Evolutionary conservation across 1,284 basidiomycete species (phyloP), one percentile per base, ranked within the genome.

Genomic region (Ceratobasidium sp.): DNA sequence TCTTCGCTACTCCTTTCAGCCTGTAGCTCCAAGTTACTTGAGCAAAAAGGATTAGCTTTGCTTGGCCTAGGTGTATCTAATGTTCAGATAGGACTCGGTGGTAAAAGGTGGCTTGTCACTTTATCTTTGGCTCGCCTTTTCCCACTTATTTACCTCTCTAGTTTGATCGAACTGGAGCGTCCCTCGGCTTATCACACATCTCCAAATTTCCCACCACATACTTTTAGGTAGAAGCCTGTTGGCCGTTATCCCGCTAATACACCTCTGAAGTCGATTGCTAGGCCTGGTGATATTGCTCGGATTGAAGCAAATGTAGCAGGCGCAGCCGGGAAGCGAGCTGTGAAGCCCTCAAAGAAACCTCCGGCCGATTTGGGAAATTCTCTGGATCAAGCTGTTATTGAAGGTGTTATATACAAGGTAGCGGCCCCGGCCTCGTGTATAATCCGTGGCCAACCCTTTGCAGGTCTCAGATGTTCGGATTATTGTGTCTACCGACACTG

Each of bases 361-460:
- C 80, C 82, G 6, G 82, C 84, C 79, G 82, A 84, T 4, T 82
- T 83, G 0, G 81, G 79, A 8, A 79, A 77, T 3, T 77, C 79
- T 11, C 79, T 79, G 11, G 77, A 78, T 25, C 57, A 62, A n/a
- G 44, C 43, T 61, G 43, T 43, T 1, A 81, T 86, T 0, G 93
- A 96, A 82, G 95, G 95, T 0, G 93, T 96, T 0, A 90, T 96
- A 0, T 95, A 95, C 82, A 93, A 92, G 84, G 93, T 91, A 51
- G 83, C 74, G 70, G 76, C 57, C n/a, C 40, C 62, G 49, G 54
- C 49, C 75, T 77, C 43, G 56, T 19, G 13, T 65, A 19, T 25
- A 40, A 74, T 13, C 15, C 4, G n/a, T 22, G 22, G 54, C 51
- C 34, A 25, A 75, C 13, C 17, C 15, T 65, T 22, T 22, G 6